Conservation (phyloP, 2,329 filamentous ascomycete species). For the Colletotrichum sp. region DNA sequence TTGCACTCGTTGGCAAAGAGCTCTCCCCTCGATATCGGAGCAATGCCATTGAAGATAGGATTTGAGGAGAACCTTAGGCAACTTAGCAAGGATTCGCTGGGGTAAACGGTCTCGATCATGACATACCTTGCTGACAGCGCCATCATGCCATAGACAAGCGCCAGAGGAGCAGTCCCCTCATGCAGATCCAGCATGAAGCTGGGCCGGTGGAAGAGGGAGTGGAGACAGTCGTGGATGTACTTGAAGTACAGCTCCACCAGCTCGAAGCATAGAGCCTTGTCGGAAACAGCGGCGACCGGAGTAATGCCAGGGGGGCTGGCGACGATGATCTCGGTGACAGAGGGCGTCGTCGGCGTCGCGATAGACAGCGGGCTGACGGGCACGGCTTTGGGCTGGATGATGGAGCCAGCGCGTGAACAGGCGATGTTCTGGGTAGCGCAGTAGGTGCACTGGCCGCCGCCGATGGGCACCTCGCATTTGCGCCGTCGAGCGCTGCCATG, state of each 20-base stretch:
- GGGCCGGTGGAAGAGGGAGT: constrained; percentile 35
- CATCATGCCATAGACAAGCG: constrained; percentile 29
- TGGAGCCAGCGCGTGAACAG: constrained; percentile 22
- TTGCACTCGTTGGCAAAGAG: constrained; percentile 25
- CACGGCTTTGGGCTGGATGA: constrained; percentile 22
- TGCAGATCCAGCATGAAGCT: constrained; percentile 27
- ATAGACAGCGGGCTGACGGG: constrained; percentile 14
- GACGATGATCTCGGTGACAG: constrained; percentile 13
- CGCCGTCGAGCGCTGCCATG: constrained; percentile 19
- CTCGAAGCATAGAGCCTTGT: constrained; percentile 24
- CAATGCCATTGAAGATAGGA: constrained; percentile 19
- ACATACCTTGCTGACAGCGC: constrained; percentile 25
- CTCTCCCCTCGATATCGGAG: constrained; percentile 29
- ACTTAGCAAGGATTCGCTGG: neutral
- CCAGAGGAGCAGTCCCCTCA: constrained; percentile 23
- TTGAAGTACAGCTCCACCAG: constrained; percentile 36
- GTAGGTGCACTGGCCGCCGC: constrained; percentile 21
- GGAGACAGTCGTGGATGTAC: constrained; percentile 37
- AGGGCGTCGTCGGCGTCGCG: constrained; percentile 11
- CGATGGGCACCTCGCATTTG: constrained; percentile 20
- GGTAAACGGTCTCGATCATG: neutral
- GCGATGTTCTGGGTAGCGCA: constrained; percentile 21
- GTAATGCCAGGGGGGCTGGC: constrained; percentile 9
- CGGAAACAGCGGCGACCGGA: constrained; percentile 16
- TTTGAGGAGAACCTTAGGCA: constrained; percentile 25